Evolutionary conservation across 306 rosid genomes (phyloP).

Genomic region (Begonia peltatifolia): DNA sequence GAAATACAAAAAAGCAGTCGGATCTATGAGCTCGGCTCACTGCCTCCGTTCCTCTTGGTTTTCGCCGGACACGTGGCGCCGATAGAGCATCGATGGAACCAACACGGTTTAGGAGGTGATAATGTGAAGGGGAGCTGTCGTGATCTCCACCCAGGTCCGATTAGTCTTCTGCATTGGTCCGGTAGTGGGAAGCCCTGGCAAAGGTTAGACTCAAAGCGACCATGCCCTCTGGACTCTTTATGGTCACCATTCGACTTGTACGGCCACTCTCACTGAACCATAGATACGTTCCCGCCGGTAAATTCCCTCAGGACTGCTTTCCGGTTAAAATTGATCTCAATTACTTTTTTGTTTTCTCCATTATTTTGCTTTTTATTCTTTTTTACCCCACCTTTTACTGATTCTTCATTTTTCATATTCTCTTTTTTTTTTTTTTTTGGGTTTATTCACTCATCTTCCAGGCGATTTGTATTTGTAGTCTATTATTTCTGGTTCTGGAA

Average conservation of each 20-base stretch:
- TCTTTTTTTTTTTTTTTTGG: too few species aligned
- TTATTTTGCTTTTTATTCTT: neutral
- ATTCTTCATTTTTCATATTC: too few species aligned
- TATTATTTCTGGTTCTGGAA: slow-evolving; percentile 14
- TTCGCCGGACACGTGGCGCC: slow-evolving; percentile 65
- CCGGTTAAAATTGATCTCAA: slow-evolving; percentile 5
- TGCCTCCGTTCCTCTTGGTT: slow-evolving; percentile 57
- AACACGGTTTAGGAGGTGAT: slow-evolving; percentile 65
- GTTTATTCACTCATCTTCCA: too few species aligned
- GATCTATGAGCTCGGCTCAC: slow-evolving; percentile 40
- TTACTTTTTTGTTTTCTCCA: neutral
- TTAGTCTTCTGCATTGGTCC: slow-evolving; percentile 64
- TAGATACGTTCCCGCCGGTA: slow-evolving; percentile 15
- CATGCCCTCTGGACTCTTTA: slow-evolving; percentile 42
- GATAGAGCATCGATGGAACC: slow-evolving; percentile 65
- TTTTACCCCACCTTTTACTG: neutral
- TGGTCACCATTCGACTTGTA: slow-evolving; percentile 56
- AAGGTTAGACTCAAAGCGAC: slow-evolving; percentile 34
- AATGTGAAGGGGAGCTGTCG: slow-evolving; percentile 51
- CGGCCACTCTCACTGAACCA: slow-evolving; percentile 23
- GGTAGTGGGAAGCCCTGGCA: slow-evolving; percentile 65
- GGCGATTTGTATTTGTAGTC: too few species aligned
- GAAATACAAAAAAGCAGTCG: slow-evolving; percentile 46
- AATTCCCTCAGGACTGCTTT: slow-evolving; percentile 17
- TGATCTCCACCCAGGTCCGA: slow-evolving; percentile 53